Conservation (phyloP, 2,329 filamentous ascomycete genomes). For the Neoascochyta sp. region DNA sequence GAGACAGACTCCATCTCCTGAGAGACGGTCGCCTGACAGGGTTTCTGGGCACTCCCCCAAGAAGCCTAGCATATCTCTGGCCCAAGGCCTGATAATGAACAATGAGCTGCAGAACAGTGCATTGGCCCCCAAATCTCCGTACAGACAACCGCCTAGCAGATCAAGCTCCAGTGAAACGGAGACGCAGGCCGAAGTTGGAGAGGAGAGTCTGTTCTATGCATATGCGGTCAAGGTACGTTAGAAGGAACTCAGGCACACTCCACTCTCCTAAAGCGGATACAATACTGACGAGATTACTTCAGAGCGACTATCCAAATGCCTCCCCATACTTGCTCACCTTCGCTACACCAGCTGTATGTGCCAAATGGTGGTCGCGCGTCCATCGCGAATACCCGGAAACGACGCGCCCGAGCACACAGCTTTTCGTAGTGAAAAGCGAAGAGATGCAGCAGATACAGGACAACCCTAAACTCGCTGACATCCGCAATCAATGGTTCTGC, state of each 20-base stretch:
- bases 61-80: slow-evolving; percentile 34
- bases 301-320: slow-evolving; percentile 32
- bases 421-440: slow-evolving; percentile 35
- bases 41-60: slow-evolving; percentile 18
- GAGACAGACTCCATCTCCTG: slow-evolving; percentile 19
- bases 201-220: slow-evolving; percentile 31
- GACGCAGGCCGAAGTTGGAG: slow-evolving; percentile 5
- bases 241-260: slow-evolving; percentile 1
- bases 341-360: slow-evolving; percentile 27
- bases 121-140: slow-evolving; percentile 16
- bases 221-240: slow-evolving; percentile 33
- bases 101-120: slow-evolving; percentile 20
- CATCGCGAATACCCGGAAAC: slow-evolving; percentile 29
- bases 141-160: slow-evolving; percentile 9
- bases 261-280: background rate
- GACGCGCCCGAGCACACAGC: slow-evolving; percentile 29
- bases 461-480: slow-evolving; percentile 24
- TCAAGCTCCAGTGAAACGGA: slow-evolving; percentile 6
- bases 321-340: slow-evolving; percentile 36
- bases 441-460: slow-evolving; percentile 35
- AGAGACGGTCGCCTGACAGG: slow-evolving; percentile 18
- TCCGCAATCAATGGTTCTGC: slow-evolving; percentile 37
- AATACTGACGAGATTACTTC: slow-evolving; percentile 9
- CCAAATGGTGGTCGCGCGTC: slow-evolving; percentile 36
- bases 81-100: slow-evolving; percentile 37